Evolutionary conservation across 2,329 filamentous ascomycete genomes (phyloP).

Genomic region (Ploettnerulaceae sp.): DNA sequence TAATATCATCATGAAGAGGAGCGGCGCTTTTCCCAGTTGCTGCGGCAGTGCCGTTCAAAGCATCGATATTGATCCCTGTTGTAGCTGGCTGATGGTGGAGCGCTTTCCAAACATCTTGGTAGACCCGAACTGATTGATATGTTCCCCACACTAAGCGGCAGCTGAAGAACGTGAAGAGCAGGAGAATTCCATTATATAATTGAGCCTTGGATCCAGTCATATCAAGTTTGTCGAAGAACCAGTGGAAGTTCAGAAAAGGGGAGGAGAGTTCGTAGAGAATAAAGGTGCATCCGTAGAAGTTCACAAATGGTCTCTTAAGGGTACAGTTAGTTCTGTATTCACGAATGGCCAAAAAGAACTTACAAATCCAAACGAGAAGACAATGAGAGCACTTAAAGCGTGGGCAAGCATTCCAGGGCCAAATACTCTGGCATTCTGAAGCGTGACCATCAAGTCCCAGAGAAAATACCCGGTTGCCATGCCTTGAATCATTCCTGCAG

Average conservation of each 20-base stretch:
- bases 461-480: conserved; percentile 78
- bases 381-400: conserved; percentile 66
- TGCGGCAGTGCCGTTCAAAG: conserved; percentile 34
- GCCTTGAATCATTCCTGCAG: conserved; percentile 66
- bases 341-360: conserved; percentile 36
- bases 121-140: conserved; percentile 64
- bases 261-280: conserved; percentile 85
- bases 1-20: conserved; percentile 36
- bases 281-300: conserved; percentile 76
- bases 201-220: conserved; percentile 72
- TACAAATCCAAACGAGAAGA: conserved; percentile 77
- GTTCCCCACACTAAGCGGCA: conserved; percentile 75
- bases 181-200: conserved; percentile 69
- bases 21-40: conserved; percentile 26
- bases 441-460: conserved; percentile 72
- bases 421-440: conserved; percentile 65
- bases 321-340: conserved; percentile 13
- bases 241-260: conserved; percentile 83
- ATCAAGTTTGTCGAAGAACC: conserved; percentile 84
- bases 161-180: conserved; percentile 70
- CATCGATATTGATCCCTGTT: conserved; percentile 34
- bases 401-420: conserved; percentile 58
- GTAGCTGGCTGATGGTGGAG: conserved; percentile 42
- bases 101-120: conserved; percentile 62
- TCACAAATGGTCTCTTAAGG: conserved; percentile 70